These are phyloP conservation scores for Takakia lepidozioides DNA, from an alignment of 225 moss, liverwort and hornwort species.

Conservation along the genomic window DNA sequence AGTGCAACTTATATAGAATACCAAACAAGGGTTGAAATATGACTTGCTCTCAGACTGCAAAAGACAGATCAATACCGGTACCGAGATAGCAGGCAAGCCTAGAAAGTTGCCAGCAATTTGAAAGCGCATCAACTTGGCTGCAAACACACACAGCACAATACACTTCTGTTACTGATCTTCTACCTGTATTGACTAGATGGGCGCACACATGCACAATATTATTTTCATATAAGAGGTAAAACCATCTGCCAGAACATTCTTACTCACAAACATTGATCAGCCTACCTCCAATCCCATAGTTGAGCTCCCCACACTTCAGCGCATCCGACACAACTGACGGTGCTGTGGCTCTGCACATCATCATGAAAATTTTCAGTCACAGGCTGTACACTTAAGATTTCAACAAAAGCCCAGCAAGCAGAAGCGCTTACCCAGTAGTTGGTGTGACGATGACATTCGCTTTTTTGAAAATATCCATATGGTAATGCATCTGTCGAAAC, in stretches of 20 bases:
- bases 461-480: conserved; percentile 80
- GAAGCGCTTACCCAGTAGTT: conserved; percentile 61
- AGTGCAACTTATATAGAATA: background rate
- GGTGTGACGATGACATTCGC: conserved; percentile 87
- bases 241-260: too few relatives aligned
- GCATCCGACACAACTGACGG: conserved; percentile 42
- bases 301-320: conserved; percentile 71
- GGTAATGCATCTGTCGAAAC: conserved; percentile 84
- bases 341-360: conserved; percentile 50
- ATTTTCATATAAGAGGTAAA: too few relatives aligned
- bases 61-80: conserved; percentile 65
- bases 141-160: conserved; percentile 4
- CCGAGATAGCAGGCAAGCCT: conserved; percentile 73
- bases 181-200: too few relatives aligned
- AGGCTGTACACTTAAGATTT: background rate
- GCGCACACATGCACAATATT: too few relatives aligned
- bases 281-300: conserved; percentile 85
- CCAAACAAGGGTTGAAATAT: background rate
- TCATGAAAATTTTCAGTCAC: background rate
- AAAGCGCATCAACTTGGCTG: conserved; percentile 95
- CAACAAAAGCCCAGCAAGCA: too few relatives aligned
- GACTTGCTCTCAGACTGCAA: background rate
- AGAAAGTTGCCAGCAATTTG: conserved; percentile 87
- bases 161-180: too few relatives aligned
- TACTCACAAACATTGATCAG: too few relatives aligned